Evolutionary conservation across 1,139 yeast species (phyloP).

Genomic region (Citeromyces hawaiiensis): DNA sequence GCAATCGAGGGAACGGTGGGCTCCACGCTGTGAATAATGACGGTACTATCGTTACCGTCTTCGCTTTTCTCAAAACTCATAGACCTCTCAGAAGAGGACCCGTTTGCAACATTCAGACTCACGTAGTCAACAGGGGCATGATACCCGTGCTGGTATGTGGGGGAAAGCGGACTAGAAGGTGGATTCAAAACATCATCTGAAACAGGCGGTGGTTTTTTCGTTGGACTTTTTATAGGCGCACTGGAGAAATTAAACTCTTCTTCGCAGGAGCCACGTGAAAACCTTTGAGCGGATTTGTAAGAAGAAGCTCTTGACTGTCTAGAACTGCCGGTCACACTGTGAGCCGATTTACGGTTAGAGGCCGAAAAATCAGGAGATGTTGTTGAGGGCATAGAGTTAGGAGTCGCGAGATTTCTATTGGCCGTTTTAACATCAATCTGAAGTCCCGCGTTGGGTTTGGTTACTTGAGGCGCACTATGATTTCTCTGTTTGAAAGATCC

Average conservation of each 20-base stretch:
- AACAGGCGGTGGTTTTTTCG: not conserved
- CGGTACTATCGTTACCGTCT: not conserved
- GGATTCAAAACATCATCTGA: not conserved
- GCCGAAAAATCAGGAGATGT: not conserved
- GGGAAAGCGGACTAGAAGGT: not conserved
- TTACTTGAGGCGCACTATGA: not conserved
- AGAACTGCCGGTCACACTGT: not conserved
- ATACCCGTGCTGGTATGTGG: not conserved
- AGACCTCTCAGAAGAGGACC: not conserved
- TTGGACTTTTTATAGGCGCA: not conserved
- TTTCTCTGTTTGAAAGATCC: not conserved
- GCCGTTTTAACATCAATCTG: not conserved
- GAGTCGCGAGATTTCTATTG: not conserved
- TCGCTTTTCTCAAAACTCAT: not conserved
- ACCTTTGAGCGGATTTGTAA: not conserved
- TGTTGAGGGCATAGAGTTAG: not conserved
- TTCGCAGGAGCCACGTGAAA: not conserved
- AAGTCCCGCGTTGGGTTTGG: not conserved
- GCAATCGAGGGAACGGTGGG: not conserved
- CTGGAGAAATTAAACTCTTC: not conserved
- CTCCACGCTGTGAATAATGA: not conserved
- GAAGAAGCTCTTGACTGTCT: not conserved
- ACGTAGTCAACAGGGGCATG: not conserved
- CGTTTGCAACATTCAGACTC: not conserved
- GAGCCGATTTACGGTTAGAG: not conserved